Evolutionary conservation across 345 rosid genomes (phyloP).

Genomic region (Hibiscus mutabilis): DNA sequence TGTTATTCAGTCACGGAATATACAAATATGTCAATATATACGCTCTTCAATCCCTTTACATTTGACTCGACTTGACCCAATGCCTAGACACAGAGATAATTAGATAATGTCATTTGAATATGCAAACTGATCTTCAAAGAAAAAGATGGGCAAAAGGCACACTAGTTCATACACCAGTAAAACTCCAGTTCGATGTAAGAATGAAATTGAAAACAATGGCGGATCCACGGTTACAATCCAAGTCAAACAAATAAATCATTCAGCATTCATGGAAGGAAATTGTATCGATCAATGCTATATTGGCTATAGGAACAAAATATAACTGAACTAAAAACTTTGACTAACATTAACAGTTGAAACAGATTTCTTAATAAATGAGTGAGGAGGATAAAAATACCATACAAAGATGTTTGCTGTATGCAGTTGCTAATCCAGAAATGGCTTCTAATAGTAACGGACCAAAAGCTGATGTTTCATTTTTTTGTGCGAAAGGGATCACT

Average conservation of each 20-base stretch:
- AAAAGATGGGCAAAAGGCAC: too few species aligned
- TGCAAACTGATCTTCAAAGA: too few species aligned
- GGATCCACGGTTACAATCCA: not conserved
- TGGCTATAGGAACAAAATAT: not conserved
- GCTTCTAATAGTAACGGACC: not conserved
- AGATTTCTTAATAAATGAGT: not conserved
- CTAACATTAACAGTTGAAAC: not conserved
- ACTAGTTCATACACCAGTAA: too few species aligned
- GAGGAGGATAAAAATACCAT: not conserved
- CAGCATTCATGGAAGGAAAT: not conserved
- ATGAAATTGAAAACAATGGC: not conserved
- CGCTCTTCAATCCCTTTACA: too few species aligned
- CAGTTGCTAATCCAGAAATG: not conserved
- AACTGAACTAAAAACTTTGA: not conserved
- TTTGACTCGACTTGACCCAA: too few species aligned
- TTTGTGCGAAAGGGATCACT: not conserved
- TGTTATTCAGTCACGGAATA: too few species aligned
- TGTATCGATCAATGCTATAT: not conserved
- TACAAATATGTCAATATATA: too few species aligned
- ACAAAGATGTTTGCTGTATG: not conserved
- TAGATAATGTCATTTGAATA: too few species aligned
- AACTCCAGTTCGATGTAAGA: too few species aligned
- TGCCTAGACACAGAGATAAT: too few species aligned
- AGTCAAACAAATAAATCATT: not conserved
- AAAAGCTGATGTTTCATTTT: not conserved